Evolutionary conservation across 495 filamentous ascomycete genomes (phyloP), one percentile per base, ranked within the genome.

Genomic region (Venustampulla echinocandica): DNA sequence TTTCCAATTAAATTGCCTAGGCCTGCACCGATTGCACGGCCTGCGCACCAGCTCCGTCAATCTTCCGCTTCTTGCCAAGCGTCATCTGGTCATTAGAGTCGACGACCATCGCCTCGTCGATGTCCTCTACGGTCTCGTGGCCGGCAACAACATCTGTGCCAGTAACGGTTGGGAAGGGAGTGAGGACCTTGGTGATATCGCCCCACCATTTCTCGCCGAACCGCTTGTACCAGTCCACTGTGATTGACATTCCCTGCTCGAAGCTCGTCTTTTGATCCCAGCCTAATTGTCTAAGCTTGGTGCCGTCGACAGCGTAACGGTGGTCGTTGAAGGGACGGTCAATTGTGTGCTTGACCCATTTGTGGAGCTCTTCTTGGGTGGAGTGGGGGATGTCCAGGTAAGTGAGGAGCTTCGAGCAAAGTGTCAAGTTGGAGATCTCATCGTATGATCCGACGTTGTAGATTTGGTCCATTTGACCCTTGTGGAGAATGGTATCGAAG

Each of bases 281-380:
- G 13, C 84, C 84, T 4, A 88, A 69, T 38, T 61, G 57, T 7
- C 68, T 58, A 47, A 87, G 69, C 61, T 85, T 86, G 21, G 69
- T 69, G 13, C 75, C 79, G 51, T 87, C 79, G 13, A 84, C 74
- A 3, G 77, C 80, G 49, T 86, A 85, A 14, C 80, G 63, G 39
- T 75, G 73, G 52, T 88, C 84, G 58, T 86, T 85, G 64, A 83
- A 87, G 1, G 82, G 83, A 15, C 84, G 70, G 59, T 86, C 84
- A 40, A 71, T 67, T 3, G 79, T 82, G 60, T 81, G 76, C 55
- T 76, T 69, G 34, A 86, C 69, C 73, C 73, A 81, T 18, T 69
- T 64, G 37, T 61, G 54, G 40, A 74, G 63, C 22, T 70, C 65
- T 22, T 71, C 68, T 32, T 61, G 44, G 10, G 62, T 61, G 5